A percentile compares a stretch with the other conserved stretches of the same genome.
Evolutionary conservation across 192 early-diverging fungal genomes (phyloP).

Genomic region (Chytriomyces sp.): DNA sequence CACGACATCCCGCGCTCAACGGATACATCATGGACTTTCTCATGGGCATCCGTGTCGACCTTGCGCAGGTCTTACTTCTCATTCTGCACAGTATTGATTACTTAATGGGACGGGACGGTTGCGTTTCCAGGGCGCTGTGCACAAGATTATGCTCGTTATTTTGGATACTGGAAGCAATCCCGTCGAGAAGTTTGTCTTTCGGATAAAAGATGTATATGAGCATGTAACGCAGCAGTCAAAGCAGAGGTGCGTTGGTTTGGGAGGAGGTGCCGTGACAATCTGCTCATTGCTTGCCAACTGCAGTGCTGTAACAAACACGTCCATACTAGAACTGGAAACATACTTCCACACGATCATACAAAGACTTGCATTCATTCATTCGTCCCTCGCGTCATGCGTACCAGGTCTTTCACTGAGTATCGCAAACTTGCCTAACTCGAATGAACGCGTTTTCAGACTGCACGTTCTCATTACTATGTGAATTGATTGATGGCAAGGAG

Average conservation of each 20-base stretch:
- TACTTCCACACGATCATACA: conserved; percentile 35
- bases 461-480: conserved; percentile 37
- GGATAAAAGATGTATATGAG: conserved; percentile 30
- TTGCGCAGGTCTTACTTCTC: conserved; percentile 30
- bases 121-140: conserved; percentile 24
- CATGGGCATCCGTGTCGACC: conserved; percentile 35
- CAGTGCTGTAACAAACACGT: conserved; percentile 31
- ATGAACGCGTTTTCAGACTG: conserved; percentile 11
- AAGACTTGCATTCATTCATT: conserved; percentile 28
- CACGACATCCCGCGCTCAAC: conserved; percentile 46
- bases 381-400: conserved; percentile 23
- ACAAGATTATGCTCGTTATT: conserved; percentile 38
- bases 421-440: background rate
- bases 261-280: background rate
- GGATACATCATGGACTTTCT: conserved; percentile 49
- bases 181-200: conserved; percentile 46
- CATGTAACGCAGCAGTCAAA: conserved; percentile 21
- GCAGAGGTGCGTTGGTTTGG: conserved; percentile 20
- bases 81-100: background rate
- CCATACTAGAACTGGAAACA: conserved; percentile 26
- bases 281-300: background rate
- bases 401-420: conserved; percentile 3
- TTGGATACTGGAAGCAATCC: conserved; percentile 22
- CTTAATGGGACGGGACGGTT: background rate
- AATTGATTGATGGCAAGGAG: conserved; percentile 27